Evolutionary conservation across 441 rosid species (phyloP).

Genomic region (Erysimum pusillum): DNA sequence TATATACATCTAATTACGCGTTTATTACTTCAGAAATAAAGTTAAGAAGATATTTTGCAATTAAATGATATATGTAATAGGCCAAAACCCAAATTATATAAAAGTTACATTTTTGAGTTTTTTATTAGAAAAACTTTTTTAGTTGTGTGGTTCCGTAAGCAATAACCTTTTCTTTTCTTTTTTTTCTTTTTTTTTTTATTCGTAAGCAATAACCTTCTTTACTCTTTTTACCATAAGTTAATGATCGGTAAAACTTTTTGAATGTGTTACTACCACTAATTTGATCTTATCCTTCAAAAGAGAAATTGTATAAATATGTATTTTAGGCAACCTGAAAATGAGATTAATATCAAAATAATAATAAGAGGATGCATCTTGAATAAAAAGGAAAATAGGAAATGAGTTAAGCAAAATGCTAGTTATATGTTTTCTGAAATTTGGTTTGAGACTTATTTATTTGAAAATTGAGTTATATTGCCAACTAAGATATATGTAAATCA

Average conservation of each 20-base stretch:
- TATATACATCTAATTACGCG: conserved; percentile 39
- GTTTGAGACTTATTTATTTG: neutral
- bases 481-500: neutral
- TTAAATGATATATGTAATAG: neutral
- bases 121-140: neutral
- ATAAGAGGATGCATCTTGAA: neutral
- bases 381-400: neutral
- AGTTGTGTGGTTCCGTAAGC: neutral
- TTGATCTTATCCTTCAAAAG: neutral
- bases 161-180: too few species aligned
- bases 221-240: neutral
- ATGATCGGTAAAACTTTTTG: neutral
- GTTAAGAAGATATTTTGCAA: conserved; percentile 18
- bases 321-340: neutral
- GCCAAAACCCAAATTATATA: neutral
- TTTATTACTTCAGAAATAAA: neutral
- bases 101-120: neutral
- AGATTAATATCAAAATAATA: neutral
- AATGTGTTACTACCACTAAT: neutral
- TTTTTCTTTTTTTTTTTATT: too few species aligned
- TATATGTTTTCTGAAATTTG: neutral
- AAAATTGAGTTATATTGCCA: neutral
- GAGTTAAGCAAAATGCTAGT: neutral
- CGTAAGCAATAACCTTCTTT: neutral
- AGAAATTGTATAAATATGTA: neutral